Base-by-base conservation (phyloP, 495 filamentous ascomycete genomes). In the Endocarpon pusillum region DNA sequence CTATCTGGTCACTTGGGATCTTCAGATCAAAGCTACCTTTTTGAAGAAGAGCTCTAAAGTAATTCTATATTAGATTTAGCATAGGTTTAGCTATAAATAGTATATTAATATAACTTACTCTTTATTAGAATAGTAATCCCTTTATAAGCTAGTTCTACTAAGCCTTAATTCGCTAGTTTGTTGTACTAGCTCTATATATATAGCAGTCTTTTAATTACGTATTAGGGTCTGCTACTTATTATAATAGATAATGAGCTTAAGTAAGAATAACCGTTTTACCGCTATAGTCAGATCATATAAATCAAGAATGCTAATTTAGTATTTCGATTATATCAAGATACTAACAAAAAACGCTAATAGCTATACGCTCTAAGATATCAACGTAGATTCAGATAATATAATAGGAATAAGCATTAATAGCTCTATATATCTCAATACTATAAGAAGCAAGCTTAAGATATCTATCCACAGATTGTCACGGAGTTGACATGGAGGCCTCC, bases 81-180 rank as follows among this genome's bases (percentile, higher is more conserved):
- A n/a, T n/a, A n/a, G n/a, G n/a, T n/a, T n/a, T n/a, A n/a, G n/a
- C n/a, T n/a, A n/a, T n/a, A n/a, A n/a, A n/a, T n/a, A n/a, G n/a
- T n/a, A n/a, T n/a, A n/a, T n/a, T n/a, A n/a, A 49, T 8, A 58
- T 47, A 28, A 42, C 57, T 32, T 59, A 55, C 15, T 55, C 55
- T 55, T 55, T 58, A 37, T 58, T 57, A 3, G 49, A 50, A 6
- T 52, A 51, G 37, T 54, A 45, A 42, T 11, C 57, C 51, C 31
- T 56, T 59, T 30, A 55, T 55, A 30, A 59, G 59, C n/a, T n/a
- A n/a, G n/a, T n/a, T n/a, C n/a, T n/a, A n/a, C n/a, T n/a, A n/a
- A n/a, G n/a, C n/a, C n/a, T n/a, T n/a, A n/a, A n/a, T n/a, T n/a
- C n/a, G n/a, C n/a, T n/a, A n/a, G n/a, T n/a, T n/a, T n/a, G n/a